Base-by-base conservation (phyloP, 2,329 filamentous ascomycete genomes). In the Macroventuria anomochaeta region DNA sequence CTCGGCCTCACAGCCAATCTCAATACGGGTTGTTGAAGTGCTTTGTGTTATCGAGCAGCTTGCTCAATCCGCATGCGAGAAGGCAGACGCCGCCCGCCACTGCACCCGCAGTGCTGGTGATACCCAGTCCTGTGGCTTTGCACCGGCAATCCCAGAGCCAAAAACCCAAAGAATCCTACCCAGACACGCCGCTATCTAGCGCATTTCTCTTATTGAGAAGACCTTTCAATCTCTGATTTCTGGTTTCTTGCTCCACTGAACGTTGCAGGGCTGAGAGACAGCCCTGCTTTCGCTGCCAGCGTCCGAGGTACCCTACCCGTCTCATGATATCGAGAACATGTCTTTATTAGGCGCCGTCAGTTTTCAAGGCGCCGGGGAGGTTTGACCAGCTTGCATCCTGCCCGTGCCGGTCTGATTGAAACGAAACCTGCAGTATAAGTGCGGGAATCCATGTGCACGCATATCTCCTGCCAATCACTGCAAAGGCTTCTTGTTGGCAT, bases 391-490 rank as follows among this genome's bases (percentile, higher is more conserved):
- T 48, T 37, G 39, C 28, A 44, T 26, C 34, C 26, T 40, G 39
- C 29, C 34, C 29, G 15, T 17, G 15, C 13, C 7, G 28, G 44
- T 17, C 33, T 31, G 15, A 13, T 49, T 36, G 15, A 44, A 44
- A 54, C 44, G 26, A 40, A 31, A 49, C 33, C 33, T 23, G 44
- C 51, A 44, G 34, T 28, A 43, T 29, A 40, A 49, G 39, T 40
- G 34, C 31, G 40, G 18, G 13, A 21, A 54, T 44, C 39, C 51
- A 44, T 54, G 44, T 44, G 39, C 39, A 34, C 28, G 46, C 44
- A 46, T 49, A 40, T 49, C 44, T 54, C 44, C 46, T 54, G 29
- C 51, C 51, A 54, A 54, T 54, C 34, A 44, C 13, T 13, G 44
- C 39, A 7, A 44, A 54, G 39, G 32, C n/a, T 11, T 28, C 32